Evolutionary conservation across 331 rosid genomes (phyloP), one percentile per base, ranked within the genome.

Genomic region (Prunus yedoensis): DNA sequence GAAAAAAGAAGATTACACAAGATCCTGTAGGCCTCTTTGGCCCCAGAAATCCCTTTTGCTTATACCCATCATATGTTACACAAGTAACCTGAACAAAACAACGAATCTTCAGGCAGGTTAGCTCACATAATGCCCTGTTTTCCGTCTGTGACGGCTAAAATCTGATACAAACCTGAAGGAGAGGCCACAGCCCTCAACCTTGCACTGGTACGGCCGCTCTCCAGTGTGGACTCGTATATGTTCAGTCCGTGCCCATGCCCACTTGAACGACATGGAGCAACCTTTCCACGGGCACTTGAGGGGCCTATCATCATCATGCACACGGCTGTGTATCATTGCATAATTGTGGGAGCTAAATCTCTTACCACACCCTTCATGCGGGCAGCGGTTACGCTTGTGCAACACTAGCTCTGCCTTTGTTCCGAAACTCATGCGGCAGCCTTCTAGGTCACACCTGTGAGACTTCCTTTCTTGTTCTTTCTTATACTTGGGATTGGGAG

Each of bases 211-310:
- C 41, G 99, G 99, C 80, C 91, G 84, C 85, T 95, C 99, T 73
- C 99, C 99, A 0, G 99, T 95, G 88, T 95, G 99, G 71, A 95
- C 97, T 1, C 99, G 89, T 5, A 95, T 82, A 62, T 95, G 99
- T 92, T 95, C 99, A 1, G 97, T 95, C 83, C 96, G 84, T 21
- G 99, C 97, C 99, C 99, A 95, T 21, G 94, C 96, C 99, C 99
- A 95, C 84, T 95, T 95, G 90, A 95, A 95, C 8, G 97, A 84
- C 99, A 89, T 92, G 77, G 93, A 83, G 79, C 99, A 95, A 78
- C 99, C 99, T 85, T 92, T 79, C 99, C 99, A 95, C 3, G 99
- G 92, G 81, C 99, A 95, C 88, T 95, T 89, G 49, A 95, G 93
- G 63, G 99, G 99, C 86, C 99, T 86, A 41, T 91, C 83, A n/a